Base-by-base conservation (phyloP, 768 basidiomycete species). In the Amyloporia xantha region DNA sequence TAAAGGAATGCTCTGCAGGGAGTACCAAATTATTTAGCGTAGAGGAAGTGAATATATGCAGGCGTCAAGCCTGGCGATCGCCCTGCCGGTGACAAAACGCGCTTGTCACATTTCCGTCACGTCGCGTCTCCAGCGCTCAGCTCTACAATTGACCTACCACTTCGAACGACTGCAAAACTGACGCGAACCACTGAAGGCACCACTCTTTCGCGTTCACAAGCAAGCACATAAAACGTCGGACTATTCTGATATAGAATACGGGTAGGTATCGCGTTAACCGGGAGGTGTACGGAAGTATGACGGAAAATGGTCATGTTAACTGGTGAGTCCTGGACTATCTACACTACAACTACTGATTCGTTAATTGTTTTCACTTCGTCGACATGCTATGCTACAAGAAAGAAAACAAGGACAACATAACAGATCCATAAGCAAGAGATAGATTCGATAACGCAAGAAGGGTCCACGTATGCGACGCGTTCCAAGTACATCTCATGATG, bases 41-140 rank as follows among this genome's bases (percentile, higher is more conserved):
- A 23, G 40, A 23, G 19, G 6, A n/a, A 21, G n/a, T 17, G 19
- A 7, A 23, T 13, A 6, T 13, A 41, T 7, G 17, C 24, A 25
- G 41, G 13, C 5, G 7, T 13, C 23, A 23, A 41, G 42, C 24
- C 5, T 10, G 20, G 27, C 4, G 12, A 17, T 7, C 38, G 38
- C 38, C n/a, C 17, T 21, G 38, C 6, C 38, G 9, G 38, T 17
- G 15, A 9, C 30, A 44, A 28, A 50, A 50, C 53, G 53, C 49
- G 53, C 48, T 41, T 9, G 53, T 54, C 53, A 54, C 53, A 47
- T 11, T 33, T 20, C 17, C 38, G 43, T 54, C 49, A 45, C 46
- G 47, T 48, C 54, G 50, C 47, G 54, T 45, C 42, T 53, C 45
- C 39, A 43, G n/a, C n/a, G n/a, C n/a, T n/a, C n/a, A n/a, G n/a